Evolutionary conservation across 78 protist genomes (phyloP).

Genomic region (Dictyostelium purpureum): DNA sequence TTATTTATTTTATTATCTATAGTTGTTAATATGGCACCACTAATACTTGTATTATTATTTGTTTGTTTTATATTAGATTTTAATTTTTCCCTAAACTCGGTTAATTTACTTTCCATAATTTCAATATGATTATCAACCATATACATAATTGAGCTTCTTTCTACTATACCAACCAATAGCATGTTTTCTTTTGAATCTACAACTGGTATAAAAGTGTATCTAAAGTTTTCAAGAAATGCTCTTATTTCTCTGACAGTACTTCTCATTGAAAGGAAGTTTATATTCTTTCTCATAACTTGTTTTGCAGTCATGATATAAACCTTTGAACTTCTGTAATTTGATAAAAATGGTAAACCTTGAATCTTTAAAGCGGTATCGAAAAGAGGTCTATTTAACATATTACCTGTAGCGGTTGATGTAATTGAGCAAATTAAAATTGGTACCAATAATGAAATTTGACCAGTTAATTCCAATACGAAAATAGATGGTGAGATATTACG

Average conservation of each 20-base stretch:
- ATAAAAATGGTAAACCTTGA: constrained; percentile 80
- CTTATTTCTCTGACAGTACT: constrained; percentile 15
- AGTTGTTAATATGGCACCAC: constrained; percentile 2
- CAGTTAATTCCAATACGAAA: constrained; percentile 90
- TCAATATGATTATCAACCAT: constrained; percentile 39
- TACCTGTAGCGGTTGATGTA: constrained; percentile 75
- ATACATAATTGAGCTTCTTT: constrained; percentile 28
- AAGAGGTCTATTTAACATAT: constrained; percentile 72
- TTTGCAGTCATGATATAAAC: constrained; percentile 78
- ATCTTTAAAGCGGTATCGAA: constrained; percentile 83
- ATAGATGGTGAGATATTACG: constrained; percentile 84
- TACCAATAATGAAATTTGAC: constrained; percentile 79
- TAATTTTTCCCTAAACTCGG: constrained; percentile 8
- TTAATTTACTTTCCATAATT: constrained; percentile 14
- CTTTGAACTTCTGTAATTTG: constrained; percentile 22
- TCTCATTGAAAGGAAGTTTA: constrained; percentile 45
- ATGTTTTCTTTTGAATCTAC: constrained; percentile 58
- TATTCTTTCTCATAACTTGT: constrained; percentile 49
- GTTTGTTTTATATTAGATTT: not conserved
- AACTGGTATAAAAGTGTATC: constrained; percentile 48
- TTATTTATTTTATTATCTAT: not conserved
- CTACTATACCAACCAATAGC: constrained; percentile 64
- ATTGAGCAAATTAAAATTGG: constrained; percentile 88
- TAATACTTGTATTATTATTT: not conserved
- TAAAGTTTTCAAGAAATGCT: not conserved